Percentiles rank a stretch among this genome's conserved stretches.
Conservation (phyloP, 768 basidiomycete genomes). For the Rhodotorula kratochvilovae region DNA sequence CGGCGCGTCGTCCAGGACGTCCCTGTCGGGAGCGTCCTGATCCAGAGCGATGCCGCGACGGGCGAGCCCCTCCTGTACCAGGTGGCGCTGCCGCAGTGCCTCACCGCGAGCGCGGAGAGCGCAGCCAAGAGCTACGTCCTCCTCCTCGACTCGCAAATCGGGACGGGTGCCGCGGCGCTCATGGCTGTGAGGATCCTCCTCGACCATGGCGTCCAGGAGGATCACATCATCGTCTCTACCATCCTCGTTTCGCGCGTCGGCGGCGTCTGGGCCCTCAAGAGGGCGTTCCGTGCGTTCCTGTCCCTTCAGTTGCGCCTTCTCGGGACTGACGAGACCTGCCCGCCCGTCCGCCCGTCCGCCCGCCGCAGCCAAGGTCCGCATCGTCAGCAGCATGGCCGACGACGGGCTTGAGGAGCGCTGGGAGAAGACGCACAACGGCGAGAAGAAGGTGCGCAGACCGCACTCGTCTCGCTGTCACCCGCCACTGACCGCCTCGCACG, state of each 20-base stretch:
- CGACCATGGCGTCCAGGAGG: slow-evolving; percentile 82
- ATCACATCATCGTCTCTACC: slow-evolving; percentile 46
- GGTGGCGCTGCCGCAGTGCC: slow-evolving; percentile 66
- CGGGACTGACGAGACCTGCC: too few relatives aligned
- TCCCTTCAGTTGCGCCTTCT: too few relatives aligned
- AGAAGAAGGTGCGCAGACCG: slow-evolving; percentile 53
- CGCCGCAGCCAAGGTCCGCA: slow-evolving; percentile 47
- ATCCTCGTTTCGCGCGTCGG: slow-evolving; percentile 81
- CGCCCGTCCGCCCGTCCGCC: too few relatives aligned
- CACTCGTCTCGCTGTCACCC: too few relatives aligned
- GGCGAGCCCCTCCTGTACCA: slow-evolving; percentile 87
- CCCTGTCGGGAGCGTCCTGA: slow-evolving; percentile 78
- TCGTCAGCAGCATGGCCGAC: slow-evolving; percentile 81
- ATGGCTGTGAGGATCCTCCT: slow-evolving; percentile 92
- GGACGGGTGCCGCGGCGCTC: slow-evolving; percentile 77
- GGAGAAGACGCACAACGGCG: slow-evolving; percentile 59
- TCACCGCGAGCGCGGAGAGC: slow-evolving; percentile 59
- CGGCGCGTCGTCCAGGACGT: slow-evolving; percentile 79
- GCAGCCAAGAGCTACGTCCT: slow-evolving; percentile 76
- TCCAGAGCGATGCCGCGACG: slow-evolving; percentile 76
- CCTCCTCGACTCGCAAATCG: slow-evolving; percentile 85
- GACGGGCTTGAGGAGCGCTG: slow-evolving; percentile 69
- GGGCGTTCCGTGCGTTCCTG: slow-evolving; percentile 70
- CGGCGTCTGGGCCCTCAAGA: slow-evolving; percentile 68
- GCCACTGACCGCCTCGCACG: too few relatives aligned